A percentile compares a stretch with the other conserved stretches of the same genome.
These are phyloP conservation scores for Fusarium stilboides DNA, from an alignment of 2,329 filamentous ascomycete genomes.

Conservation along the genomic window DNA sequence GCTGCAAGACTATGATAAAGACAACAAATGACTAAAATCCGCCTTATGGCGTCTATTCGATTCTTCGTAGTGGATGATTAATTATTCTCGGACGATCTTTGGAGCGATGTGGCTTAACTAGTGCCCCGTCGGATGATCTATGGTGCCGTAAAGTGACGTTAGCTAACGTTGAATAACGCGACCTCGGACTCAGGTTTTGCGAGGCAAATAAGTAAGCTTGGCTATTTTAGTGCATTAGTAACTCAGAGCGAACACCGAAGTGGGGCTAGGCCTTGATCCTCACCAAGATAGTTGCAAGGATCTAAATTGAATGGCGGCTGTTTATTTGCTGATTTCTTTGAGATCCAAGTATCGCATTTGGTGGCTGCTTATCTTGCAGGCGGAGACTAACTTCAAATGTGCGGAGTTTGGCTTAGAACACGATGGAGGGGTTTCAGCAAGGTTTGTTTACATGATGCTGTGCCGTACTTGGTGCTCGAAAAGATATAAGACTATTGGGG, in stretches of 20 bases:
- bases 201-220: background rate
- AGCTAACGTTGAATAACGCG: slow-evolving; percentile 28
- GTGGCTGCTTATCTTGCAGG: no score
- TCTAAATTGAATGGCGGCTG: slow-evolving; percentile 9
- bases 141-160: background rate
- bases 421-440: background rate
- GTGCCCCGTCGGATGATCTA: slow-evolving; percentile 2
- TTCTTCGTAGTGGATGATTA: slow-evolving; percentile 3
- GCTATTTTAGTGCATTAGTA: slow-evolving; percentile 12
- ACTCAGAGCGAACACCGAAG: background rate
- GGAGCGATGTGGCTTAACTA: background rate
- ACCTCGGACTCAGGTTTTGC: background rate
- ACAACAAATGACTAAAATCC: background rate
- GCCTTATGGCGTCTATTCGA: background rate
- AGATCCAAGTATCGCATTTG: background rate
- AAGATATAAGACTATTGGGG: slow-evolving; percentile 10
- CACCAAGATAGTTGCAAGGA: background rate
- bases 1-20: no score
- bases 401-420: background rate
- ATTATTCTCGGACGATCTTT: slow-evolving; percentile 26
- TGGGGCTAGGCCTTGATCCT: slow-evolving; percentile 14
- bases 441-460: background rate
- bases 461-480: background rate
- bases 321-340: background rate
- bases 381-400: no score